Evolutionary conservation across 106 monocot genomes (phyloP), one percentile per base, ranked within the genome.

Genomic region (Agapanthus africanus): DNA sequence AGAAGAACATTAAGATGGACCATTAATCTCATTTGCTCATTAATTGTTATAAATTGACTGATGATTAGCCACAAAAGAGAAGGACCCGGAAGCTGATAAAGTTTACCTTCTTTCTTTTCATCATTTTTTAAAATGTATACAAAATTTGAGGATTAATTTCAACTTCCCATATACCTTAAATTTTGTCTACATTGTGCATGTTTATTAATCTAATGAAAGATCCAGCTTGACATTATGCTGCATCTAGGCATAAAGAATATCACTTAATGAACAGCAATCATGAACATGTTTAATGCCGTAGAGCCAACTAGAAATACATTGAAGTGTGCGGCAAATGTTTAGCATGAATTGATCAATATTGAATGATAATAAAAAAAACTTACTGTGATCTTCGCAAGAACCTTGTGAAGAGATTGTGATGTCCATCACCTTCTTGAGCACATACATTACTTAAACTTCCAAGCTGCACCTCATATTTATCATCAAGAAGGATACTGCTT

Each of bases 391-490:
- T 37, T 41, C 81, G 40, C 51, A 84, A 78, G 18, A 81, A 71
- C 62, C 78, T 84, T 28, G 81, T 78, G 63, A 83, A 70, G 47
- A 76, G 73, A 73, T 62, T 81, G 22, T 75, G 80, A 46, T 81
- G 78, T 1, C 34, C 63, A 19, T 84, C 83, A 25, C 74, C 75
- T 78, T 78, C 83, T 79, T 88, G 73, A 49, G 67, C 28, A 36
- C 81, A 83, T 15, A 64, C 78, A 30, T 78, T 44, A 59, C 83
- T 84, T 65, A 88, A 78, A 73, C 87, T 88, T 60, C 87, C 87
- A 38, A 88, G 81, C 26, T 81, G 75, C n/a, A 88, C 87, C 68
- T 88, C 87, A 73, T 80, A 87, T 73, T 83, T 87, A 70, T 87
- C 83, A 70, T 87, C 87, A 40, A 87, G 87, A 81, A 88, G 83